Base-by-base conservation (phyloP, 2,329 filamentous ascomycete species). In the Penicillium freii region DNA sequence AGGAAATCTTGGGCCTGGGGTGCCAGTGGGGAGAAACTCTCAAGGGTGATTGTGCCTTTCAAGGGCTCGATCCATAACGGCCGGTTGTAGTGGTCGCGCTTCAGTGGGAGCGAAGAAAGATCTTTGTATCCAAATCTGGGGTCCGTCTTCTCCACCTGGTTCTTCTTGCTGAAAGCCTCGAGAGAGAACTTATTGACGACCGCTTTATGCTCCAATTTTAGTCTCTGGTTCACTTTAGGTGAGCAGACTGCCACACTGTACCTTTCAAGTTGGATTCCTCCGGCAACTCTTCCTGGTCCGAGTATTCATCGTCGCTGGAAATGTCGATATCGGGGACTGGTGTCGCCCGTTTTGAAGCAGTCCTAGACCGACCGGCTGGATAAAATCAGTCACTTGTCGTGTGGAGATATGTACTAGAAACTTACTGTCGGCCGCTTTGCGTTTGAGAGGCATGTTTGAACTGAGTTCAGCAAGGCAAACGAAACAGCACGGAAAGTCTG, bases 21-120 rank as follows among this genome's bases (percentile, higher is more conserved):
- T 56, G 93, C 92, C 56, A 94, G 81, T 2, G 92, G 90, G 51
- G 90, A 93, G 78, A 97, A 97, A 66, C 92, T 96, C 80, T 99
- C 93, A 43, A 97, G 81, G 31, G 95, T 94, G 70, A 97, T 94
- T 62, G 88, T 87, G 36, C 90, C 92, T 71, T 89, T 90, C 46
- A 88, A 81, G 2, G 92, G 90, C 72, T 97, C 92, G 66, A 99
- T 94, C 91, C 92, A 97, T 58, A 97, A 82, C 17, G 94, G 94
- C 17, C 94, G 87, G 69, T 92, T 91, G 62, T 87, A 85, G 77
- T 96, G 92, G 73, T 97, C 93, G 4, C 88, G 85, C 76, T 97
- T 97, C 63, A 97, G 80, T 38, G 85, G 80, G 38, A 96, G 82
- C 63, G 88, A 89, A 48, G 90, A 92, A 73, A 94, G 94, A 75